Conservation (phyloP, 2,329 filamentous ascomycete genomes). For the Sordariomycetes sp. region DNA sequence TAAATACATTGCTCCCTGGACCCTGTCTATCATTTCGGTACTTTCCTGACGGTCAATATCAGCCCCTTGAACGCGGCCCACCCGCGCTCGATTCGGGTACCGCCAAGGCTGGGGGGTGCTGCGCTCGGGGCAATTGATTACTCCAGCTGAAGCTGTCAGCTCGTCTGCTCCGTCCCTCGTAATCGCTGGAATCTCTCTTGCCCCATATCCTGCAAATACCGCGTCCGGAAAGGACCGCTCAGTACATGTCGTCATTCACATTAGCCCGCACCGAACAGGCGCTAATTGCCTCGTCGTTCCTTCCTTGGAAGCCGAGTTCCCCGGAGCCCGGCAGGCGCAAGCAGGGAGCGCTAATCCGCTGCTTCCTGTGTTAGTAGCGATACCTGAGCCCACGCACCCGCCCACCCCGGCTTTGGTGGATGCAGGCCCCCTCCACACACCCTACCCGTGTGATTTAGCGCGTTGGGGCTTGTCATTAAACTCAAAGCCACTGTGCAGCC, state of each 20-base stretch:
- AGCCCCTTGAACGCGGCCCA: background rate
- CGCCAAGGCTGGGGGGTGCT: background rate
- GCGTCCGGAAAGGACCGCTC: background rate
- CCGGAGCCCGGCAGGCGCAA: no score
- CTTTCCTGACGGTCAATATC: background rate
- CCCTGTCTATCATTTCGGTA: background rate
- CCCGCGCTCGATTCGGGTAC: background rate
- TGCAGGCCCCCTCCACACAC: constrained; percentile 1
- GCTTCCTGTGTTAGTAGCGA: background rate
- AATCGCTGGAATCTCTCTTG: background rate
- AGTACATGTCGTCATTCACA: background rate
- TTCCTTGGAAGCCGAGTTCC: no score
- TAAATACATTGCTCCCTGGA: background rate
- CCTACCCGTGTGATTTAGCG: background rate
- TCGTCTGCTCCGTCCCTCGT: background rate
- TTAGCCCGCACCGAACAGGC: background rate
- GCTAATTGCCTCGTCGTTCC: no score
- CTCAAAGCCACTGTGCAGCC: constrained; percentile 5
- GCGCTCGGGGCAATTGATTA: background rate
- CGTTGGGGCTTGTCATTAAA: constrained; percentile 4
- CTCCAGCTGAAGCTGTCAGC: background rate
- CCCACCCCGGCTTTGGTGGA: background rate
- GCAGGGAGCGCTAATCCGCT: no score
- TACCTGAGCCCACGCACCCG: background rate
- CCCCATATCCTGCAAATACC: background rate